A percentile compares a stretch with the other conserved stretches of the same genome.
Conservation (phyloP, 805 yeast species). For the Metschnikowia baotianmanensis region DNA sequence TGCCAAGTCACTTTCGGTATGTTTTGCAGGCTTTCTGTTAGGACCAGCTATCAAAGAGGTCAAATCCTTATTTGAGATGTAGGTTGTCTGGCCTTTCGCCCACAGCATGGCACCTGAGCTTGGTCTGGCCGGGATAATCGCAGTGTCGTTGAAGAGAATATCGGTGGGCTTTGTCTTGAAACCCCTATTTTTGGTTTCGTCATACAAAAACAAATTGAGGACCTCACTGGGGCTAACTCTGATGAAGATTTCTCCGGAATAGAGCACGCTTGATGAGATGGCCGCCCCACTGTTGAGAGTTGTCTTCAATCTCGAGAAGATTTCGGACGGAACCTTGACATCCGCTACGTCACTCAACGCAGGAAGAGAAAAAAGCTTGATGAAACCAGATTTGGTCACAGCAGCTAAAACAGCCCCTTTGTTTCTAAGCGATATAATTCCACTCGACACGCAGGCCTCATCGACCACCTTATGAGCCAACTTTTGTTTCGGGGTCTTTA, state of each 20-base stretch:
- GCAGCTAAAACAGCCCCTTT: conserved; percentile 49
- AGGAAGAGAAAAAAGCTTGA: conserved; percentile 55
- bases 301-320: conserved; percentile 22
- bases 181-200: conserved; percentile 20
- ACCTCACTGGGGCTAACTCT: conserved; percentile 52
- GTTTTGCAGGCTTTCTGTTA: conserved; percentile 58
- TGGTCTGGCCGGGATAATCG: conserved; percentile 76
- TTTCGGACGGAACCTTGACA: conserved; percentile 36
- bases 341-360: conserved; percentile 57
- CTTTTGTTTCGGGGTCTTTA: conserved; percentile 60
- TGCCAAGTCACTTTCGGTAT: conserved; percentile 57
- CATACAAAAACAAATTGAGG: conserved; percentile 24
- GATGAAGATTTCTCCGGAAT: conserved; percentile 57
- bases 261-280: conserved; percentile 32
- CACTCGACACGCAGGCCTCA: conserved; percentile 43
- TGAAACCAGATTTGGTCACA: conserved; percentile 44
- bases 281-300: conserved; percentile 24
- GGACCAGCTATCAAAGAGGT: conserved; percentile 71
- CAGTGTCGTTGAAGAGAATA: conserved; percentile 64
- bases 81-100: conserved; percentile 71
- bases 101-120: conserved; percentile 75
- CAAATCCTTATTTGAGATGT: conserved; percentile 60
- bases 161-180: conserved; percentile 41
- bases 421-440: conserved; percentile 46
- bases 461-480: conserved; percentile 62